Base-by-base conservation (phyloP, 805 yeast genomes). In the Yamadazyma paraphyllophila region DNA sequence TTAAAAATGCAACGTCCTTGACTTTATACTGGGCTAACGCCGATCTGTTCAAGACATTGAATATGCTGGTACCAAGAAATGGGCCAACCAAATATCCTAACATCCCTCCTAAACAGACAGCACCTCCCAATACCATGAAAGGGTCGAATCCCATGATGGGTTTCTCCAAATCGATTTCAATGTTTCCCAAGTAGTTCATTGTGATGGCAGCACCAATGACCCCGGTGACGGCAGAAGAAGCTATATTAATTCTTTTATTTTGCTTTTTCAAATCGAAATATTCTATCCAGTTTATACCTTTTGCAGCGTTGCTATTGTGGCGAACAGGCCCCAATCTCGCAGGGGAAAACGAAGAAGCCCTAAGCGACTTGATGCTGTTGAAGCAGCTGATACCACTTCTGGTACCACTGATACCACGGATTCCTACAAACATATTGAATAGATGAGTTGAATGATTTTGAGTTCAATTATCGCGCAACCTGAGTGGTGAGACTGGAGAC, bases 121-220 rank as follows among this genome's bases (percentile, higher is more conserved):
- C 90, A 36, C 85, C 88, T 32, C 86, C 82, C 59, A 85, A 76
- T 33, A 88, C 88, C 63, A 87, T 80, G 55, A 88, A 73, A n/a
- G 96, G 89, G 60, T 94, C 98, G 49, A 92, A 74, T 2, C 98
- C 99, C 66, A 86, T 78, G 41, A 92, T 77, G 49, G 82, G 78
- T 62, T 88, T 88, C 36, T 96, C 89, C 31, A 92, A 86, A 62
- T 92, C 97, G 49, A 94, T 81, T 60, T 88, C 94, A 54, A 86
- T 71, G 55, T 86, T 85, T 25, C 96, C 83, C 42, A 91, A 72
- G 61, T 82, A 83, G 1, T 79, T 80, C 81, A 91, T 87, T 1
- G 97, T 83, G 4, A 76, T 59, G 11, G 75, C 70, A 16, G 88
- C 79, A 1, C 95, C 89, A 7, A 76, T 56, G 8, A 86, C 44